Conservation (phyloP, 129 eudicot species). For the Pulicaria dysenterica region DNA sequence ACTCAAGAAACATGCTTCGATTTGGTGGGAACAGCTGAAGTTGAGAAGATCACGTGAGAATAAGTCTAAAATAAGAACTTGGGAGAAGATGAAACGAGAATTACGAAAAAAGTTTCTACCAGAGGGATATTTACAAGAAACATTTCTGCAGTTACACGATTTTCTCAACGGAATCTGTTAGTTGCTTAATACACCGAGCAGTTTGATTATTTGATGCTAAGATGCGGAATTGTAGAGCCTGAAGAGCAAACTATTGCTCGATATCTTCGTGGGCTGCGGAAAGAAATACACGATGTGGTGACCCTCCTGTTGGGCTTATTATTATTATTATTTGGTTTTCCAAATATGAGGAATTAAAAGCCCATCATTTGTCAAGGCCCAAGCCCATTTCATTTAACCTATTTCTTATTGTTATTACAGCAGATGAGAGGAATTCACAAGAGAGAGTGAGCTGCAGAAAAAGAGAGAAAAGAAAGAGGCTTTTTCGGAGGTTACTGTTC, state of each 20-base stretch:
- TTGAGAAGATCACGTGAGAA: background rate
- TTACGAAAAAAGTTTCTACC: background rate
- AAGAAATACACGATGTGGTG: background rate
- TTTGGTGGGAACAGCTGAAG: background rate
- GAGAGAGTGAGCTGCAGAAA: too few relatives aligned
- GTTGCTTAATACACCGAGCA: background rate
- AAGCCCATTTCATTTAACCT: too few relatives aligned
- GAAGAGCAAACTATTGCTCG: too few relatives aligned
- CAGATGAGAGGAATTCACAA: too few relatives aligned
- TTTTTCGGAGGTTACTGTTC: too few relatives aligned
- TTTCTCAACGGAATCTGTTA: background rate
- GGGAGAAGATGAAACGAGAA: conserved; percentile 10
- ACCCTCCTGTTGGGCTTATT: too few relatives aligned
- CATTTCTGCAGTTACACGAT: background rate
- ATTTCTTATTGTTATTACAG: too few relatives aligned
- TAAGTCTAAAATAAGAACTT: background rate
- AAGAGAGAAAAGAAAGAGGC: too few relatives aligned
- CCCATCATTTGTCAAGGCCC: conserved; percentile 2
- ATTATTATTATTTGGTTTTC: too few relatives aligned
- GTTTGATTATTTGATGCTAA: background rate
- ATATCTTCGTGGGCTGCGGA: background rate
- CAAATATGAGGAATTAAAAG: too few relatives aligned
- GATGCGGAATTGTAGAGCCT: background rate
- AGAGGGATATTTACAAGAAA: background rate
- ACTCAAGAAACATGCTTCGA: too few relatives aligned